Base-by-base conservation (phyloP, 495 filamentous ascomycete genomes). In the Penicillium nucicola region DNA sequence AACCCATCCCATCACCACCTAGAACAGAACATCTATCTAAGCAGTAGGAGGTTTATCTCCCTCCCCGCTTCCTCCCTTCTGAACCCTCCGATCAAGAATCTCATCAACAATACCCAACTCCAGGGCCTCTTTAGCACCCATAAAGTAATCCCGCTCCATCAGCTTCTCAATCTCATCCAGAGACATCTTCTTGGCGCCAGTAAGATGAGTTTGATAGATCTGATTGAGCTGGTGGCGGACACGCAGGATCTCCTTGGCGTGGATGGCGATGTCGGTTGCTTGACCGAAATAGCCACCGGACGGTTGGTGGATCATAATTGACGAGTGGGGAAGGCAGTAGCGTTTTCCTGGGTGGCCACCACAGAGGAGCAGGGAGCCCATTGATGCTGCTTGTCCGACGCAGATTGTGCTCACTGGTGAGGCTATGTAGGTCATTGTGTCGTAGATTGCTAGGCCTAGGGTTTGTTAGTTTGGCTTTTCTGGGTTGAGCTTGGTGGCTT, bases 341-440 rank as follows among this genome's bases (percentile, higher is more conserved):
- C 93, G 77, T 67, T 90, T 88, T 32, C 90, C 89, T n/a, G 86
- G 74, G 38, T 87, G 77, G 11, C 93, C 93, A 34, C 93, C 93
- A 48, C 87, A 85, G 4, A 98, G 82, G 0, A 98, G 78, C 17
- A 97, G 77, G 2, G 86, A 89, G 42, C 92, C 93, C 93, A 98
- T 98, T 15, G 85, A 90, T 4, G 93, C 92, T 0, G 93, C 93
- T 66, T 95, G 90, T 5, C 93, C 93, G 18, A 97, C 79, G 66
- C 95, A 97, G 54, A 97, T 95, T 3, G 93, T 98, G 35, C 84
- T 87, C 4, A 97, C 90, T 9, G 93, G 89, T 4, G 88, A 87
- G 52, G 83, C 83, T 70, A 98, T 97, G 72, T 97, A 98, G 52
- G 85, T 85, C 92, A 98, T 98, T 42, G 95, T 97, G 68, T 98